Evolutionary conservation across 2,329 filamentous ascomycete species (phyloP).

Genomic region (Lomentospora prolificans): DNA sequence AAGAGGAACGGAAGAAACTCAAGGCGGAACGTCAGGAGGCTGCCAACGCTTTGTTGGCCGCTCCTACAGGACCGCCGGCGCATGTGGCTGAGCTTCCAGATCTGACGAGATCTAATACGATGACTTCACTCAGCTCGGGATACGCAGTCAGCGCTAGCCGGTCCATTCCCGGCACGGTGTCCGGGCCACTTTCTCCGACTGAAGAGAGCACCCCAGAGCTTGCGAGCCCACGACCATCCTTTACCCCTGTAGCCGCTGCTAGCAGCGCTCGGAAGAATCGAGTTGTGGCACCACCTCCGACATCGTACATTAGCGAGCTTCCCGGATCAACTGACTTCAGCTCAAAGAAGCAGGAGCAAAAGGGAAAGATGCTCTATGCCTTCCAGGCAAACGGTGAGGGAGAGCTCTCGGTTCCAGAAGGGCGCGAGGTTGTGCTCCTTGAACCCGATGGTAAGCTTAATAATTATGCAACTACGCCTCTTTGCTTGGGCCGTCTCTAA

Average conservation of each 20-base stretch:
- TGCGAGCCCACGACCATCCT: constrained; percentile 13
- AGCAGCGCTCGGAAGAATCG: constrained; percentile 49
- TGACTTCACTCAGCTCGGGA: constrained; percentile 82
- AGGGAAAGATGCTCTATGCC: constrained; percentile 79
- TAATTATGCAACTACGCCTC: background rate
- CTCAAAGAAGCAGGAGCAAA: constrained; percentile 35
- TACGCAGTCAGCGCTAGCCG: constrained; percentile 72
- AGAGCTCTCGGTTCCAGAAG: constrained; percentile 72
- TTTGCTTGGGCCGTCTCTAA: constrained; percentile 16
- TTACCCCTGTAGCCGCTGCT: constrained; percentile 17
- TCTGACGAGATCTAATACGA: constrained; percentile 73
- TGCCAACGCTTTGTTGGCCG: constrained; percentile 51
- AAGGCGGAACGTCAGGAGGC: constrained; percentile 77
- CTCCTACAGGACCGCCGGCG: constrained; percentile 34
- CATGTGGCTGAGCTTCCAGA: constrained; percentile 54
- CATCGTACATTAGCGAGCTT: constrained; percentile 64
- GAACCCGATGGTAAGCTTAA: constrained; percentile 73
- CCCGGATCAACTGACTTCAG: constrained; percentile 42
- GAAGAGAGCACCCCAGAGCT: constrained; percentile 32
- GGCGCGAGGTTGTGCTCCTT: constrained; percentile 64
- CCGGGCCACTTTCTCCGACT: constrained; percentile 37
- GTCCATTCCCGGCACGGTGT: constrained; percentile 56
- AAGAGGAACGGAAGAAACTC: constrained; percentile 91
- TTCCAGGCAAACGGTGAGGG: constrained; percentile 76
- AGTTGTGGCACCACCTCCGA: constrained; percentile 78